phyloP scores from a whole-genome alignment of 305 asterid genomes.

The Andrographis paniculata region DNA sequence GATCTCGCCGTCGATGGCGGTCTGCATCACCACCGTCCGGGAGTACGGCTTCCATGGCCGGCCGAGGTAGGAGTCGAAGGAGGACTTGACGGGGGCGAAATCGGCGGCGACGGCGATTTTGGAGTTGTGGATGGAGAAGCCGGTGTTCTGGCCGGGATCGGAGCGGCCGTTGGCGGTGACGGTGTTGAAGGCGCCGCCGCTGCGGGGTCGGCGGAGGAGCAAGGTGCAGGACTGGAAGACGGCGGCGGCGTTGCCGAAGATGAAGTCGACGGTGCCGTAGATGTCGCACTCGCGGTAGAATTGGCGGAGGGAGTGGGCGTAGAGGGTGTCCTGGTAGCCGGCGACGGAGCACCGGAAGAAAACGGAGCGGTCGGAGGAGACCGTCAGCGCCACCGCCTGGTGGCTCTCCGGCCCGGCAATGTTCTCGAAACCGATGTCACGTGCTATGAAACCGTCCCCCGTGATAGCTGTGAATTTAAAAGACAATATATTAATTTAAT shows the following conservation, averaged over 20 bases:
- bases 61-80: conserved; percentile 38
- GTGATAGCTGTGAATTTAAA: conserved; percentile 22
- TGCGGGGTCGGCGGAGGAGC: conserved; percentile 34
- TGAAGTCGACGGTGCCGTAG: conserved; percentile 29
- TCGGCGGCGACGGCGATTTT: conserved; percentile 26
- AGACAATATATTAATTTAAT: background rate
- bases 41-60: conserved; percentile 56
- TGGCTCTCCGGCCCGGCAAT: conserved; percentile 38
- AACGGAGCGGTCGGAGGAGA: conserved; percentile 42
- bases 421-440: conserved; percentile 52
- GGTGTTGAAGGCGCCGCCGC: conserved; percentile 25
- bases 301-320: too few species aligned
- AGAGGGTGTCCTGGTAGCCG: conserved; percentile 57
- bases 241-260: conserved; percentile 53
- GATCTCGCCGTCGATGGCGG: conserved; percentile 36
- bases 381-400: conserved; percentile 43
- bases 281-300: conserved; percentile 63
- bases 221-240: conserved; percentile 47
- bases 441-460: conserved; percentile 52
- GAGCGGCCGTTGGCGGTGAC: conserved; percentile 34
- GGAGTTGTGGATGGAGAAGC: conserved; percentile 40
- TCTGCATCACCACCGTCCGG: conserved; percentile 50
- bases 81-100: conserved; percentile 21
- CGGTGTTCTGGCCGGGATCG: conserved; percentile 54
- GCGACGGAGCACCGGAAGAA: conserved; percentile 36